phyloP scores from a whole-genome alignment of 371 early-diverging fungal species.

The Lichtheimia hyalospora region DNA sequence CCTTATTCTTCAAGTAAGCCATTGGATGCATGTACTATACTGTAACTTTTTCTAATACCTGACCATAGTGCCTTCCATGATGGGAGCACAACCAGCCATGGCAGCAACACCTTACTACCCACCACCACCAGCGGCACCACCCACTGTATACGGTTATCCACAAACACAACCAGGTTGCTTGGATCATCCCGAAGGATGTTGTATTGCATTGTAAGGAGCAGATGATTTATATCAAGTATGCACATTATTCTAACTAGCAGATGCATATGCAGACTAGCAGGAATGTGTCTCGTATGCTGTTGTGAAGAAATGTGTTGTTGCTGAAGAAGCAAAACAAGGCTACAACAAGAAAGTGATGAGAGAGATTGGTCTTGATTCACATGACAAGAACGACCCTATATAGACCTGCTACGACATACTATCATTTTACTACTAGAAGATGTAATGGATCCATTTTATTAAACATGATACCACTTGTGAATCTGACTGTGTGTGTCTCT shows the following conservation, averaged over 20 bases:
- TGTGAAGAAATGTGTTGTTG: slow-evolving; percentile 7
- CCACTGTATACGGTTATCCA: not conserved
- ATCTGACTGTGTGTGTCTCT: too few relatives aligned
- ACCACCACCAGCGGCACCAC: not conserved
- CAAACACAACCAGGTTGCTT: slow-evolving; percentile 6
- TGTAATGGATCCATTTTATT: too few relatives aligned
- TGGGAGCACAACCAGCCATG: not conserved
- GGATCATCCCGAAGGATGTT: slow-evolving; percentile 10
- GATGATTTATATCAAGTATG: not conserved
- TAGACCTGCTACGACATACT: too few relatives aligned
- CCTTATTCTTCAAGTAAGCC: too few relatives aligned
- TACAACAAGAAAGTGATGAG: too few relatives aligned
- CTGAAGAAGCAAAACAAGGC: not conserved
- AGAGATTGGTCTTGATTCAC: too few relatives aligned
- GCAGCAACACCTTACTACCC: not conserved
- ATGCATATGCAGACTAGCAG: not conserved
- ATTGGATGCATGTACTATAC: not conserved
- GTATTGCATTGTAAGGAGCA: not conserved
- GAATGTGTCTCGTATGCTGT: slow-evolving; percentile 2
- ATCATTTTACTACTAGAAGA: too few relatives aligned
- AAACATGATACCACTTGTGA: too few relatives aligned
- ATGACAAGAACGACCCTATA: too few relatives aligned
- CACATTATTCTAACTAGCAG: not conserved
- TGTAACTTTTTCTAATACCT: not conserved
- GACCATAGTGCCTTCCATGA: not conserved